Conservation (phyloP, 176 grass and related monocot genomes). For the bread wheat (Triticum aestivum) region DNA sequence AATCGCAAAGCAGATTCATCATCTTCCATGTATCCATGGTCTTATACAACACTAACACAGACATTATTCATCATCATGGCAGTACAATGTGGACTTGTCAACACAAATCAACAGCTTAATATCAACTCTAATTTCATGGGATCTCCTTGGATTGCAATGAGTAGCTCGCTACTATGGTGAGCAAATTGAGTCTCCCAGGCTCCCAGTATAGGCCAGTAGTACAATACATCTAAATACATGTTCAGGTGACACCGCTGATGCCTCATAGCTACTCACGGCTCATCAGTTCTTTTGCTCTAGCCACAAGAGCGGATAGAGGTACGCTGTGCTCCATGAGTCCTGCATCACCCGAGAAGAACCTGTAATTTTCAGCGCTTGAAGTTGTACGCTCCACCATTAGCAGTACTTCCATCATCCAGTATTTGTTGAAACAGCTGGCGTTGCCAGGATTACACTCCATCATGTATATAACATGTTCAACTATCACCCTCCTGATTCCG, state of each 20-base stretch:
- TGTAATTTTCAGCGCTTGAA: slow-evolving; percentile 13
- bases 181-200: not conserved
- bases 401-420: not conserved
- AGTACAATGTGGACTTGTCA: not conserved
- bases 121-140: not conserved
- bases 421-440: not conserved
- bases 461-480: not conserved
- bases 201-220: not conserved
- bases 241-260: not conserved
- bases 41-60: not conserved
- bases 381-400: not conserved
- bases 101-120: not conserved
- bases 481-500: not conserved
- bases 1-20: too few relatives aligned
- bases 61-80: too few relatives aligned
- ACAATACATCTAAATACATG: not conserved
- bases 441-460: not conserved
- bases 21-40: not conserved
- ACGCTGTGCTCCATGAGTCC: not conserved
- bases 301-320: not conserved
- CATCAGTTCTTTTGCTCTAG: not conserved
- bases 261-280: not conserved
- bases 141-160: not conserved
- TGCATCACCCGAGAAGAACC: not conserved
- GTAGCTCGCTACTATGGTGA: too few relatives aligned